These are phyloP conservation scores for Sporobolomyces pararoseus DNA, from an alignment of 768 basidiomycete species.

Conservation along the genomic window DNA sequence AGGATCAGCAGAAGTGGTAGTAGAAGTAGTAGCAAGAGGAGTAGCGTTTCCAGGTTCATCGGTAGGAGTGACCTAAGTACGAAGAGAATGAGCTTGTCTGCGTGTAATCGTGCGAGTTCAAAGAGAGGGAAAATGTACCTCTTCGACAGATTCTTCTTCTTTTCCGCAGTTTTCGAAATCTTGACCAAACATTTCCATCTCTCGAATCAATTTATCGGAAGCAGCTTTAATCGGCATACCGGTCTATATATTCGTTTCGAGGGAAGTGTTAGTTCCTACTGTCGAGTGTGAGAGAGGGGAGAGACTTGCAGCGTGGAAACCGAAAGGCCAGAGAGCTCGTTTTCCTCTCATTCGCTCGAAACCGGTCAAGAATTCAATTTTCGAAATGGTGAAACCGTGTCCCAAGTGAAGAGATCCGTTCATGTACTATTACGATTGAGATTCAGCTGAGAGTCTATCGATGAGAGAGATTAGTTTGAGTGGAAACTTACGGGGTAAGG, in stretches of 20 bases:
- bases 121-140: constrained; percentile 42
- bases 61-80: constrained; percentile 49
- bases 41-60: constrained; percentile 44
- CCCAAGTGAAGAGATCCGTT: constrained; percentile 95
- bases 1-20: constrained; percentile 51
- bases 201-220: constrained; percentile 94
- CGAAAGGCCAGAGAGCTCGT: constrained; percentile 91
- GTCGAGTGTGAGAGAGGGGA: neutral
- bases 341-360: constrained; percentile 94
- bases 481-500: constrained; percentile 61
- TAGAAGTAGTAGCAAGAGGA: constrained; percentile 48
- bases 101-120: neutral
- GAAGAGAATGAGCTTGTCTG: neutral
- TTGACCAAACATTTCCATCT: constrained; percentile 90
- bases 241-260: constrained; percentile 52
- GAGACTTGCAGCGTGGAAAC: constrained; percentile 68
- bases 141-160: constrained; percentile 53
- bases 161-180: constrained; percentile 71
- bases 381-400: constrained; percentile 96
- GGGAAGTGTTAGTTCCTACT: too few species aligned
- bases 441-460: neutral
- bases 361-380: constrained; percentile 93
- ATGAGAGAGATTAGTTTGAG: neutral
- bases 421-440: constrained; percentile 62
- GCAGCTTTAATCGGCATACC: constrained; percentile 99